These are phyloP conservation scores for Pyrus communis DNA, from an alignment of 306 rosid species.

Conservation along the genomic window DNA sequence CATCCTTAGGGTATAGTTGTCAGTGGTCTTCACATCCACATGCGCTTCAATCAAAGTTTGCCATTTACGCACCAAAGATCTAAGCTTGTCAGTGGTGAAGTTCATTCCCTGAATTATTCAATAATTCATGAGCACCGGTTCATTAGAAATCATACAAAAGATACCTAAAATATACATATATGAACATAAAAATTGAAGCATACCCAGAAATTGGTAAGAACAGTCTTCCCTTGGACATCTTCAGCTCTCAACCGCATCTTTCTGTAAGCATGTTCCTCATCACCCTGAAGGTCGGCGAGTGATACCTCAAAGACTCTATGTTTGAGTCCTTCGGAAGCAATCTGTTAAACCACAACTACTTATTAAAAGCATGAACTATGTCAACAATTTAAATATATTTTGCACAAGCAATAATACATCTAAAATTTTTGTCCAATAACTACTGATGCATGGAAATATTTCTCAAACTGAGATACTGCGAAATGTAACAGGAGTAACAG, in stretches of 20 bases:
- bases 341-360: constrained; percentile 25
- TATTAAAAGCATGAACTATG: not conserved
- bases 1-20: constrained; percentile 69
- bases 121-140: not conserved
- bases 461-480: not conserved
- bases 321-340: constrained; percentile 94
- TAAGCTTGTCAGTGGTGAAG: constrained; percentile 81
- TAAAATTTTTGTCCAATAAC: no score
- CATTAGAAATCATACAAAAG: not conserved
- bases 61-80: constrained; percentile 87
- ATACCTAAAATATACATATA: no score
- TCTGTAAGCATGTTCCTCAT: constrained; percentile 91
- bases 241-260: constrained; percentile 95
- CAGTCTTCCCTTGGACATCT: constrained; percentile 87
- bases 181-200: not conserved
- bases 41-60: constrained; percentile 91
- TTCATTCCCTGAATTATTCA: constrained; percentile 60
- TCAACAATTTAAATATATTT: not conserved
- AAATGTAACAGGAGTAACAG: not conserved
- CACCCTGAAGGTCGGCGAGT: constrained; percentile 88
- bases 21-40: constrained; percentile 89
- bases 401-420: not conserved
- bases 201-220: constrained; percentile 92
- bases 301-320: constrained; percentile 92
- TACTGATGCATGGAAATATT: not conserved